Conservation (phyloP, 805 yeast species). For the Wickerhamomyces canadensis region DNA sequence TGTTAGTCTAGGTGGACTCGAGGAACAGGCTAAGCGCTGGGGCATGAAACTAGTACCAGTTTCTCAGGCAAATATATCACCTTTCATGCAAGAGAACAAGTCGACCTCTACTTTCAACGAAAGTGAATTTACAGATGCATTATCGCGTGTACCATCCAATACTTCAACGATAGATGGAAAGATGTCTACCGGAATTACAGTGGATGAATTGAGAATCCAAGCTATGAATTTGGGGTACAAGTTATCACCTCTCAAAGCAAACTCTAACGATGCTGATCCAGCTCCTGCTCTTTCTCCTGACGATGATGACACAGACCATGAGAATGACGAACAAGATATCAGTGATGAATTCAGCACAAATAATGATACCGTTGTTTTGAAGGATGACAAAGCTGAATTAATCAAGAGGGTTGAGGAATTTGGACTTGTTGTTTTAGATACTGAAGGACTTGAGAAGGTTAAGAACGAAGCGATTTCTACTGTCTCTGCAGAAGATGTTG, state of each 20-base stretch:
- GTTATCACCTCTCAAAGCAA: conserved; percentile 8
- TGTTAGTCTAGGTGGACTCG: conserved; percentile 26
- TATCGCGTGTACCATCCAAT: conserved; percentile 21
- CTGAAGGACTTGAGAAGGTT: conserved; percentile 6
- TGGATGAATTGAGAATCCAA: conserved; percentile 15
- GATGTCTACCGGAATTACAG: conserved; percentile 4
- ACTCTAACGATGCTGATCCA: neutral
- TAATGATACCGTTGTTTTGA: conserved; percentile 11
- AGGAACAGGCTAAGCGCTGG: conserved; percentile 28
- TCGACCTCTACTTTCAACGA: conserved; percentile 24
- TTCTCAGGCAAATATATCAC: conserved; percentile 1
- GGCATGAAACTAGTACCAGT: conserved; percentile 31
- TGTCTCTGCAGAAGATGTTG: conserved; percentile 6
- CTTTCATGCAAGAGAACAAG: conserved; percentile 7
- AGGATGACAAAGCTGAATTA: conserved; percentile 8
- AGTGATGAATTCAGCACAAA: conserved; percentile 2
- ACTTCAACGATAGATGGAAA: conserved; percentile 20
- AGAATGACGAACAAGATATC: conserved; percentile 12
- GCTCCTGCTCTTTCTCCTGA: conserved; percentile 4
- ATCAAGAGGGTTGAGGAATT: too few species aligned
- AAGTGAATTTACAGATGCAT: conserved; percentile 27
- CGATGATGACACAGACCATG: conserved; percentile 10
- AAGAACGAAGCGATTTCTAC: conserved; percentile 2
- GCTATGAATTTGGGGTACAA: conserved; percentile 16
- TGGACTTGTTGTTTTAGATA: conserved; percentile 13